A percentile compares a stretch with the other conserved stretches of the same genome.
Evolutionary conservation across 2,329 filamentous ascomycete species (phyloP).

Genomic region (Pseudopyrenochaeta lycopersici): DNA sequence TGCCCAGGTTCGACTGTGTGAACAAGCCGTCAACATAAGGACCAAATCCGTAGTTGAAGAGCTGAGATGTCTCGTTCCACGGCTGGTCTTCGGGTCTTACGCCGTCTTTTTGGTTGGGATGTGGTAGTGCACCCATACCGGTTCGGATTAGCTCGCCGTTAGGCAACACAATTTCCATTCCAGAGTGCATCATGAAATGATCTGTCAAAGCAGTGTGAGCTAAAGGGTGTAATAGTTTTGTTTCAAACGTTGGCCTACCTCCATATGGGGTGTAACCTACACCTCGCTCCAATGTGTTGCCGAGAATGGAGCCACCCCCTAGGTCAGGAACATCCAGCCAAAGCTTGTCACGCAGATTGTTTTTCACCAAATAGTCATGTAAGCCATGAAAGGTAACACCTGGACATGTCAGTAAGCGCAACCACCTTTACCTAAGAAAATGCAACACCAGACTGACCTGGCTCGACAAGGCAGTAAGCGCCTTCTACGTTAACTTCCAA

Average conservation of each 20-base stretch:
- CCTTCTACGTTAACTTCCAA: slow-evolving; percentile 51
- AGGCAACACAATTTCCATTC: slow-evolving; percentile 55
- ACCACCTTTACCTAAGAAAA: not conserved
- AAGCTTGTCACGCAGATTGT: slow-evolving; percentile 44
- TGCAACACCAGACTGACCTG: slow-evolving; percentile 35
- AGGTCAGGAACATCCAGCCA: slow-evolving; percentile 54
- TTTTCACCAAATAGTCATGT: slow-evolving; percentile 52
- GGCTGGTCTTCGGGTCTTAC: slow-evolving; percentile 10
- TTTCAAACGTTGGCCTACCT: not conserved
- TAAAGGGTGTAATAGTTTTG: not conserved
- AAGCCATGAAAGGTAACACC: slow-evolving; percentile 57
- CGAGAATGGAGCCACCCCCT: slow-evolving; percentile 41
- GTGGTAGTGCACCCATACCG: slow-evolving; percentile 51
- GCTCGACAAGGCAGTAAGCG: slow-evolving; percentile 53
- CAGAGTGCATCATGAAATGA: slow-evolving; percentile 48
- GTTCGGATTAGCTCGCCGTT: slow-evolving; percentile 51
- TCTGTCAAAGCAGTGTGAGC: slow-evolving; percentile 5
- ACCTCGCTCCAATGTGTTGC: slow-evolving; percentile 44
- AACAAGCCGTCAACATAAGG: slow-evolving; percentile 54
- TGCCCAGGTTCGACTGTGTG: slow-evolving; percentile 59
- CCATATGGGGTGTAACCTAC: slow-evolving; percentile 44
- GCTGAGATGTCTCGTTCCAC: slow-evolving; percentile 19
- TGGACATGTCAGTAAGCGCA: not conserved
- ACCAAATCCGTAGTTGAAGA: slow-evolving; percentile 42
- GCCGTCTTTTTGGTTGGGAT: slow-evolving; percentile 12